Percentiles rank a stretch among this genome's conserved stretches.
Conservation (phyloP, 352 stramenopile genomes). For the Phytophthora idaei region DNA sequence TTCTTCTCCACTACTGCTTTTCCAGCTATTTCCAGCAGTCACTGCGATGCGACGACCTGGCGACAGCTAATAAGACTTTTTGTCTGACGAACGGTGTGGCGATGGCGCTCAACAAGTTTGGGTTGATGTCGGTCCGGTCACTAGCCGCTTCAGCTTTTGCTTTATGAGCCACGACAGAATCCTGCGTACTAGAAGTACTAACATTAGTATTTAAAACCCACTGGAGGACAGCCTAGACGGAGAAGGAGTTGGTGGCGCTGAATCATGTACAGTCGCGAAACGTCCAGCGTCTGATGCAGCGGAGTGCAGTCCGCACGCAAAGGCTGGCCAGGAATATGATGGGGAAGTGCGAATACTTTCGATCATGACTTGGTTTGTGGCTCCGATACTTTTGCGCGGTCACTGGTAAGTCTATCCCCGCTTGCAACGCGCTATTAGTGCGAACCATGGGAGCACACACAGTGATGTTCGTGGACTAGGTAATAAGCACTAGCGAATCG, state of each 20-base stretch:
- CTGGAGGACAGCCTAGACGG: slow-evolving; percentile 1
- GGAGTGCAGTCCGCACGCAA: neutral
- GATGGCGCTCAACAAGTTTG: too few relatives aligned
- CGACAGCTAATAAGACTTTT: slow-evolving; percentile 6
- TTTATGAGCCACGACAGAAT: too few relatives aligned
- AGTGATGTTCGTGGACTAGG: too few relatives aligned
- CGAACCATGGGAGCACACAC: too few relatives aligned
- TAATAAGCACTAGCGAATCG: too few relatives aligned
- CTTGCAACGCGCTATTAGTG: slow-evolving; percentile 4
- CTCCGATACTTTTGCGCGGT: neutral
- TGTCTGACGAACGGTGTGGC: neutral
- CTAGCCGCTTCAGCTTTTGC: too few relatives aligned
- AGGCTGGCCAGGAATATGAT: neutral
- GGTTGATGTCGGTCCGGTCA: neutral
- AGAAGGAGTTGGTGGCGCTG: neutral
- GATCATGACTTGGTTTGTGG: neutral
- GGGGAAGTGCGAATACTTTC: neutral
- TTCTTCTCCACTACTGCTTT: slow-evolving; percentile 16
- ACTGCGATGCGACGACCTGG: slow-evolving; percentile 23
- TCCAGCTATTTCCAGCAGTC: slow-evolving; percentile 31
- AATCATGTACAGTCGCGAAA: neutral
- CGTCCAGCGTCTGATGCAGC: slow-evolving; percentile 2
- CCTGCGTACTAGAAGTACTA: neutral
- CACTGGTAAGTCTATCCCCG: slow-evolving; percentile 1
- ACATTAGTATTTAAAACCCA: neutral